Evolutionary conservation across 371 early-diverging fungal species (phyloP), one percentile per base, ranked within the genome.

Genomic region (Apophysomyces sp.): DNA sequence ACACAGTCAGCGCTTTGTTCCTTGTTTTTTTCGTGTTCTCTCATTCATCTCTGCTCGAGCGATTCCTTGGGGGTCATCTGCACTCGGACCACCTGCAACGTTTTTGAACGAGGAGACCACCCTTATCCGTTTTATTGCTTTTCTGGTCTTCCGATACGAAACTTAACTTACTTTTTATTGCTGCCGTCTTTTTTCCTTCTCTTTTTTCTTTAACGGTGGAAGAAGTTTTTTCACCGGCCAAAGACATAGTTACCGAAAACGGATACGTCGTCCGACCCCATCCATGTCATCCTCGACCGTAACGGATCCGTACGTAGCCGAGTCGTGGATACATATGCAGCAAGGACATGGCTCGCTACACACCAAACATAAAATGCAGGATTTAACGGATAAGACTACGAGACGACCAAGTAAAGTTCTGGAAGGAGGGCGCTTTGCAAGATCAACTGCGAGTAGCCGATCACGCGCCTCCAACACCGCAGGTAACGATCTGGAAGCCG

Each of bases 291-390:
- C 75, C 55, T 71, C 78, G 67, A 75, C 78, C 55, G 62, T 78
- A 57, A 66, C 72, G 40, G 74, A 74, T 57, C 71, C 71, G 51
- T 70, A 72, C 59, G 67, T 65, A 51, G 60, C 75, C 58, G 75
- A 77, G 57, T 69, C 75, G 65, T 78, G 78, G 78, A 68, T 78
- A 63, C 75, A 69, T 71, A 72, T 73, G 73, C 69, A 78, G 57
- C 72, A 44, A 11, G 49, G 49, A 44, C 49, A 44, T 44, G 49
- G 49, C 49, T 44, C 49, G 49, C 49, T 58, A 56, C 68, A 55
- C 49, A 44, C 49, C 16, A 44, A 44, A 21, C 49, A 16, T 44
- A 44, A 44, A 44, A 21, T 44, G 26, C 49, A 44, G 9, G 24
- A 21, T 21, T 44, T 44, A 44, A 44, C 49, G 21, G 49, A 44